Evolutionary conservation across 1,284 basidiomycete species (phyloP).

Genomic region (Laetiporus sulphureus): DNA sequence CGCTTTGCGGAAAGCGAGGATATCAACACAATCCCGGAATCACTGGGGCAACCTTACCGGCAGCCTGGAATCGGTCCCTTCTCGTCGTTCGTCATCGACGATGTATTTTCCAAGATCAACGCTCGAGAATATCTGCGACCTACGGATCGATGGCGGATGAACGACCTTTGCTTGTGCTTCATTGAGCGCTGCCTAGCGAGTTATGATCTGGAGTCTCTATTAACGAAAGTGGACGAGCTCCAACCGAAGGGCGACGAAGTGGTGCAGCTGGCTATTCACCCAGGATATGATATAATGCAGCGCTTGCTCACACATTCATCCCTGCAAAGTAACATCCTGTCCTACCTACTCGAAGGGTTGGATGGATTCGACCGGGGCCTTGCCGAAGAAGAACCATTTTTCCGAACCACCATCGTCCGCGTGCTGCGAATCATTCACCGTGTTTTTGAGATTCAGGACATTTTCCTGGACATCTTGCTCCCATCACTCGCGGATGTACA

Average conservation of each 20-base stretch:
- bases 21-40: conserved; percentile 70
- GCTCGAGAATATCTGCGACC: conserved; percentile 70
- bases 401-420: conserved; percentile 71
- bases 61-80: conserved; percentile 75
- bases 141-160: conserved; percentile 82
- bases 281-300: conserved; percentile 84
- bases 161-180: conserved; percentile 81
- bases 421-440: conserved; percentile 81
- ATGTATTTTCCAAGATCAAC: conserved; percentile 71
- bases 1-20: conserved; percentile 55
- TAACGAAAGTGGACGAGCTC: conserved; percentile 43
- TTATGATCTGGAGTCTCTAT: conserved; percentile 70
- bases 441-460: conserved; percentile 79
- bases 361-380: conserved; percentile 71
- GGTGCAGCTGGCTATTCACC: conserved; percentile 61
- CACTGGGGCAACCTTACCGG: conserved; percentile 69
- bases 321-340: conserved; percentile 67
- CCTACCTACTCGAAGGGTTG: conserved; percentile 73
- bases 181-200: conserved; percentile 79
- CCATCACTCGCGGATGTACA: conserved; percentile 70
- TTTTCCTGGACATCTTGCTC: conserved; percentile 86
- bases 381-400: conserved; percentile 63
- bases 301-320: conserved; percentile 70
- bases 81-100: conserved; percentile 82
- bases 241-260: conserved; percentile 45